Base-by-base conservation (phyloP, 2,329 filamentous ascomycete genomes). In the Parasarocladium wereldwijsianum region DNA sequence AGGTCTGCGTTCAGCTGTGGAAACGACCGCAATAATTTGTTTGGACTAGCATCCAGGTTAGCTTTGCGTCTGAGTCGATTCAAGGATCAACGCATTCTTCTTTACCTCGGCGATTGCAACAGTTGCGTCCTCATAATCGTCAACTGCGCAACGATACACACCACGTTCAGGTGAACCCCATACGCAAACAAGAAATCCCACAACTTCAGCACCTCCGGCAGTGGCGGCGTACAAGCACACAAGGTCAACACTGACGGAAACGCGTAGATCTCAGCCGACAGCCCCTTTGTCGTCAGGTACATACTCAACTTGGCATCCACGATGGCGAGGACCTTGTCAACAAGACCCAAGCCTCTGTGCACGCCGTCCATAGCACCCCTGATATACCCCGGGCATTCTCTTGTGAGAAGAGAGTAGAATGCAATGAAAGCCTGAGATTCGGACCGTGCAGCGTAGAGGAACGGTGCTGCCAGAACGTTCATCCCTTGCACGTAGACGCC, bases 151-250 rank as follows among this genome's bases (percentile, higher is more conserved):
- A 96, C 90, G 39, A 98, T 94, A 50, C 90, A 96, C 14, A 98
- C 58, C 33, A 98, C 83, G 46, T 98, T 98, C 36, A 98, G 54
- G 51, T 98, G 90, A 20, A 85, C 76, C 0, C 90, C 90, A 42
- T 94, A 98, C 0, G 90, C 87, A 46, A 98, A 93, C 14, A 98
- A 57, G 43, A 98, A 98, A 51, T 98, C 90, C 90, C 90, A 98
- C 3, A 98, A 66, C 38, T 81, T 72, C 32, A 98, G 56, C 1
- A 98, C 90, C 54, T 98, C 87, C 0, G 87, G 87, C 32, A 98
- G 55, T 3, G 90, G 90, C 11, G 90, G 90, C 11, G 90, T 98
- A 52, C 90, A 96, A 16, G 90, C 90, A 47, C 85, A 94, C 29
- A 98, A 67, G 0, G 90, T 98, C 38, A 96, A 62, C 1, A 98